Base-by-base conservation (phyloP, 371 early-diverging fungal species). In the Saksenaea oblongispora region DNA sequence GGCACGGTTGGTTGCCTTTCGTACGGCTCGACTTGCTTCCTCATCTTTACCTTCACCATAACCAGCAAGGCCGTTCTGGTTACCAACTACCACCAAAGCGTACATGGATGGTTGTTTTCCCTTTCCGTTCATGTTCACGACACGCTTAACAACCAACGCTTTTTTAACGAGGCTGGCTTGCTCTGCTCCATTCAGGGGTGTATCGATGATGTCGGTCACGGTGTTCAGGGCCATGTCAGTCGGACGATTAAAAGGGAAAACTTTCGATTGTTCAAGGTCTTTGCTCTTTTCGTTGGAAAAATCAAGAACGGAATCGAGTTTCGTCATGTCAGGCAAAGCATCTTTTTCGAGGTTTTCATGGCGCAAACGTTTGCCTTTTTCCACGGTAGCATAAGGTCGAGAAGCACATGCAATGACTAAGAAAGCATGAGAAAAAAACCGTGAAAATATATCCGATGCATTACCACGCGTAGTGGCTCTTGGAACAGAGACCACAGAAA, bases 51-150 rank as follows among this genome's bases (percentile, higher is more conserved):
- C 98, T 73, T 95, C 94, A 26, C 97, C 98, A 71, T 89, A 95
- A 8, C 98, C 98, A n/a, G 95, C 97, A 18, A 90, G 78, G 0
- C 99, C 99, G 42, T 89, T 85, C 4, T 95, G 94, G 67, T 98
- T 95, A 13, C 98, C 99, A 1, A 98, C 98, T 1, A 97, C 95
- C 0, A 97, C 98, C 54, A 97, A 70, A 0, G 95, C 96, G 54
- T 91, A 94, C 86, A 93, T 90, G 39, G 85, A 84, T 2, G 87
- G 89, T n/a, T 90, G 82, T 66, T 93, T 93, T 63, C 95, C 95
- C 58, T 91, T 93, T 11, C 87, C 84, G 54, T 94, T 95, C 91
- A 91, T 90, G 76, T 91, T 92, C 59, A 90, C 89, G 1, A 90
- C 90, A 57, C 93, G 87, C 74, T 89, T 90, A 34, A 94, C 84